phyloP scores from a whole-genome alignment of 1,139 yeast species.

The Yamadazyma atlantica region DNA sequence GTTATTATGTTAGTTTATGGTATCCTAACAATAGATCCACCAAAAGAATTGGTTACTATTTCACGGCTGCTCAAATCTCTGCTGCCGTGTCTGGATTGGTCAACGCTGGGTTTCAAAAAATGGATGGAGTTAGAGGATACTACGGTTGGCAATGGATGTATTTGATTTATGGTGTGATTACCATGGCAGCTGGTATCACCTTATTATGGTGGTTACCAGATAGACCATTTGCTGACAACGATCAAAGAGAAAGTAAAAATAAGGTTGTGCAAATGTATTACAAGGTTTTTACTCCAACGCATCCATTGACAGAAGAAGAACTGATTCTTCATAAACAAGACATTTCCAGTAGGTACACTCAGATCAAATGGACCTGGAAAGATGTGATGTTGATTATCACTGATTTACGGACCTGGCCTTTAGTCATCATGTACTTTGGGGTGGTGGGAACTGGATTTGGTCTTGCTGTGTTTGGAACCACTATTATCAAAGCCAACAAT shows the following conservation, averaged over 20 bases:
- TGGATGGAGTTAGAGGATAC: constrained; percentile 68
- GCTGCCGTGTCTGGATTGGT: constrained; percentile 86
- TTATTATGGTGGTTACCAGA: constrained; percentile 88
- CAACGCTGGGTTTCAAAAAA: constrained; percentile 82
- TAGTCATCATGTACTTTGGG: constrained; percentile 85
- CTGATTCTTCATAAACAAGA: constrained; percentile 61
- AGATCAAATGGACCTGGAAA: constrained; percentile 56
- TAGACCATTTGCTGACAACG: constrained; percentile 38
- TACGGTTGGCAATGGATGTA: constrained; percentile 92
- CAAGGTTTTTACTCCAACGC: constrained; percentile 35
- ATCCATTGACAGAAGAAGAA: constrained; percentile 57
- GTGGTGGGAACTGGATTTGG: constrained; percentile 91
- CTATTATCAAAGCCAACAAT: constrained; percentile 68
- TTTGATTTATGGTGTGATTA: constrained; percentile 70
- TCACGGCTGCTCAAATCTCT: constrained; percentile 86
- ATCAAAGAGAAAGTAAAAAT: constrained; percentile 7
- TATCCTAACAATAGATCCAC: constrained; percentile 81
- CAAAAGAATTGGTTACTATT: constrained; percentile 81
- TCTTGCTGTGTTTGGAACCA: constrained; percentile 80
- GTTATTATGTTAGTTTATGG: constrained; percentile 82
- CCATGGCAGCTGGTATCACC: constrained; percentile 64
- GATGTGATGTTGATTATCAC: constrained; percentile 58
- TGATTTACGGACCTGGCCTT: constrained; percentile 76
- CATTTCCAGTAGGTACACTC: constrained; percentile 45
- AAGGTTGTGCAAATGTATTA: constrained; percentile 20